Percentiles rank a stretch among this genome's conserved stretches.
Evolutionary conservation across 768 basidiomycete species (phyloP).

Genomic region (Mycena maculata): DNA sequence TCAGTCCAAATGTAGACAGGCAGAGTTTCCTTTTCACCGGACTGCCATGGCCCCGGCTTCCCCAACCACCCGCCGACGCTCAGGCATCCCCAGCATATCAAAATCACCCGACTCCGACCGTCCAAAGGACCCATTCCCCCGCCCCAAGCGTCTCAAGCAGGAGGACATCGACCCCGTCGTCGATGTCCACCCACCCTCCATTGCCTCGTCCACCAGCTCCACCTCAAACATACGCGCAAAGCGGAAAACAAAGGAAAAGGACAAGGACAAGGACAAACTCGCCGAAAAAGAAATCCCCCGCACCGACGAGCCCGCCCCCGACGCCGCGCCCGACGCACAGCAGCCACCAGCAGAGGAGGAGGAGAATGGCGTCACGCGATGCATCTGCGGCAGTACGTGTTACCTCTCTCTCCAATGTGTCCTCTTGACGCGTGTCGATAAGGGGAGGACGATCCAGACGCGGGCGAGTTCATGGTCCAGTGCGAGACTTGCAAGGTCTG

Average conservation of each 20-base stretch:
- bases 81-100: conserved; percentile 59
- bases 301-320: conserved; percentile 37
- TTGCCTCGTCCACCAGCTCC: conserved; percentile 45
- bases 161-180: conserved; percentile 77
- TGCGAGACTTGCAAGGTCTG: conserved; percentile 98
- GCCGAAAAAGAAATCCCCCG: conserved; percentile 41
- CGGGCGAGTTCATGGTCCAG: conserved; percentile 96
- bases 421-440: conserved; percentile 36
- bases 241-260: conserved; percentile 68
- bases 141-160: conserved; percentile 74
- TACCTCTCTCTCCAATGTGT: conserved; percentile 34
- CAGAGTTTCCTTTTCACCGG: neutral
- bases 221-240: conserved; percentile 42
- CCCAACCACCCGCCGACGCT: conserved; percentile 22
- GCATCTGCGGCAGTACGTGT: conserved; percentile 83
- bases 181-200: conserved; percentile 59
- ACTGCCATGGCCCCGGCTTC: conserved; percentile 20
- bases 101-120: conserved; percentile 49
- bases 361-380: conserved; percentile 79
- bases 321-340: conserved; percentile 40
- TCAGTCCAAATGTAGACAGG: neutral
- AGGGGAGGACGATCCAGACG: conserved; percentile 81
- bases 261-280: conserved; percentile 72
- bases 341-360: conserved; percentile 67
- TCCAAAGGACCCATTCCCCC: conserved; percentile 48